Evolutionary conservation across 768 basidiomycete species (phyloP), one percentile per base, ranked within the genome.

Genomic region (Pisolithus albus): DNA sequence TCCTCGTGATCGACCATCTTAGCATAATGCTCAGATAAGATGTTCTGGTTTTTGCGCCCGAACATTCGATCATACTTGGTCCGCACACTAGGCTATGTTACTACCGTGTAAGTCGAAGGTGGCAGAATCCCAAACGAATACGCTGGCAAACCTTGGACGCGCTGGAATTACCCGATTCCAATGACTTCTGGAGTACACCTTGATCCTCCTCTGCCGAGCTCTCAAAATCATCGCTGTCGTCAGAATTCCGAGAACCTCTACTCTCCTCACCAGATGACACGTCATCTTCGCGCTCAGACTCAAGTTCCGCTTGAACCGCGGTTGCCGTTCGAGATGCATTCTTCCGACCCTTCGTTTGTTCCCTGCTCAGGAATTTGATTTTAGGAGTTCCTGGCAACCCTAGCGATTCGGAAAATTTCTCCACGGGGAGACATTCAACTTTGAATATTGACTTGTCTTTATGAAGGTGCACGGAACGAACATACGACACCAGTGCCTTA

Each of bases 21-120:
- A 52, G 74, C 77, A 71, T 96, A 97, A 67, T 96, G 93, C 53
- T 84, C 81, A 0, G 93, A 92, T 30, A 97, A 77, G 46, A 97
- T 84, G 56, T 83, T 86, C 66, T 96, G 94, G 64, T 96, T 97
- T 67, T 91, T 95, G 51, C 94, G 82, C 62, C 89, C 88, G 64
- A 97, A 98, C 93, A 99, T 97, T 48, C 91, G 82, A 68, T 97
- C 95, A 66, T 97, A 96, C 70, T 95, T 97, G 3, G 95, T 97
- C 47, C 88, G 81, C 0, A 88, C 84, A 9, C 65, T 63, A 41
- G 67, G 60, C 75, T 75, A 54, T 13, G 47, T 43, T 13, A 46
- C 32, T 16, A 24, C 16, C 30, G 16, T 28, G 23, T 23, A 41
- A 43, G 42, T 45, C n/a, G 13, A 36, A 37, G 42, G 28, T 23